Evolutionary conservation across 108 stramenopile genomes (phyloP).

Genomic region (Skeletonema costatum): DNA sequence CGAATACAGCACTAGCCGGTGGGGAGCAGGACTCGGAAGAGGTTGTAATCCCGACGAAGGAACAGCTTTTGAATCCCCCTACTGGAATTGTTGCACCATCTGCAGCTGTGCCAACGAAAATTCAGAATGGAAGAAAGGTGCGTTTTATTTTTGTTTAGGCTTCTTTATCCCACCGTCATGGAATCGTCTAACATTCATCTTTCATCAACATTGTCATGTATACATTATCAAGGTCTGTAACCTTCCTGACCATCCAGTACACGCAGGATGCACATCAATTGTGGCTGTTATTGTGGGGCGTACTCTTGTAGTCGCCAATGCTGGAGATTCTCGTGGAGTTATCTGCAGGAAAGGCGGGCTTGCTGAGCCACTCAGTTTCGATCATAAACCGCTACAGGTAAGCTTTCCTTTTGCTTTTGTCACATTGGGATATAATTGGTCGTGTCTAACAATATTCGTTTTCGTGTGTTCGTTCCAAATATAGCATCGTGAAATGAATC

Average conservation of each 20-base stretch:
- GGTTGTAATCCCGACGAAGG: slow-evolving; percentile 30
- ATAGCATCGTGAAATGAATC: slow-evolving; percentile 66
- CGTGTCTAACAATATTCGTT: neutral
- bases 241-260: slow-evolving; percentile 93
- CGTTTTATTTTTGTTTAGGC: neutral
- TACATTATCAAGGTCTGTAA: slow-evolving; percentile 59
- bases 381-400: slow-evolving; percentile 88
- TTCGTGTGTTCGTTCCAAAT: neutral
- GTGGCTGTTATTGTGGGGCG: slow-evolving; percentile 84
- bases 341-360: slow-evolving; percentile 73
- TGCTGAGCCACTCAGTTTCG: slow-evolving; percentile 76
- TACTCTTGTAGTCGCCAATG: slow-evolving; percentile 89
- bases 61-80: slow-evolving; percentile 49
- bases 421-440: neutral
- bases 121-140: slow-evolving; percentile 51
- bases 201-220: neutral
- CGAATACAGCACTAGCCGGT: neutral
- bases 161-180: neutral
- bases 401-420: slow-evolving; percentile 3
- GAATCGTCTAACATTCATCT: neutral
- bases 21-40: neutral
- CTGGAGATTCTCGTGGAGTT: slow-evolving; percentile 91
- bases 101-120: slow-evolving; percentile 40
- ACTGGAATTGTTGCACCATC: slow-evolving; percentile 43
- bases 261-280: slow-evolving; percentile 94